Evolutionary conservation across 305 asterid genomes (phyloP), one percentile per base, ranked within the genome.

Genomic region (Fraxinus sp.): DNA sequence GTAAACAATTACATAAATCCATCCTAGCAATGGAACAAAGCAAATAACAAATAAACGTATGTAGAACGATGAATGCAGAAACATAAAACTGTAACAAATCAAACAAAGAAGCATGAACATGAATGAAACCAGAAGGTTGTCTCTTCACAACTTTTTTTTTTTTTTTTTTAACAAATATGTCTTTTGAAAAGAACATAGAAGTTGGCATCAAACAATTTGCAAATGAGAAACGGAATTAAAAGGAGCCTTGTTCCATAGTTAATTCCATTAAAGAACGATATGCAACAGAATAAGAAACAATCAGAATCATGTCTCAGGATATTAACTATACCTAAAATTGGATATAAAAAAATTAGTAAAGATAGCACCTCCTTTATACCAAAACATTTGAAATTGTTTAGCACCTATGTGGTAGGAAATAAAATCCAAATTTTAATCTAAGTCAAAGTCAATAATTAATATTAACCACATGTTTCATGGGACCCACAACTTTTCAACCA

Each of bases 51-150:
- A 64, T 64, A 64, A 64, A 64, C 14, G 35, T 24, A 64, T 9
- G 35, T n/a, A 70, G 36, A 74, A 87, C 46, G 41, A 79, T 66
- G 22, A 75, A 49, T 35, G 83, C 82, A 77, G 18, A 9, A 64
- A 46, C 62, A 11, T 37, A 24, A 32, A 72, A 28, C 28, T 33
- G 11, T 13, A 13, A 74, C 26, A 0, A 28, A 68, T 28, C 74
- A 59, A 76, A 66, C 33, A 74, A 77, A 14, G 37, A 77, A 14
- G 66, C 71, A 82, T 76, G 35, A 74, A 68, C 30, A 20, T 20
- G 30, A 44, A 79, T 70, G 32, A n/a, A 81, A 18, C 74, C 82
- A 70, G 30, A 75, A 81, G 71, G 78, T 18, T 74, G 78, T 32
- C 14, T 20, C 64, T 52, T 41, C 77, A 74, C 46, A 78, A 66